A percentile compares a stretch with the other conserved stretches of the same genome.
These are phyloP conservation scores for Monosporascus sp. DNA, from an alignment of 2,329 filamentous ascomycete genomes.

Conservation along the genomic window DNA sequence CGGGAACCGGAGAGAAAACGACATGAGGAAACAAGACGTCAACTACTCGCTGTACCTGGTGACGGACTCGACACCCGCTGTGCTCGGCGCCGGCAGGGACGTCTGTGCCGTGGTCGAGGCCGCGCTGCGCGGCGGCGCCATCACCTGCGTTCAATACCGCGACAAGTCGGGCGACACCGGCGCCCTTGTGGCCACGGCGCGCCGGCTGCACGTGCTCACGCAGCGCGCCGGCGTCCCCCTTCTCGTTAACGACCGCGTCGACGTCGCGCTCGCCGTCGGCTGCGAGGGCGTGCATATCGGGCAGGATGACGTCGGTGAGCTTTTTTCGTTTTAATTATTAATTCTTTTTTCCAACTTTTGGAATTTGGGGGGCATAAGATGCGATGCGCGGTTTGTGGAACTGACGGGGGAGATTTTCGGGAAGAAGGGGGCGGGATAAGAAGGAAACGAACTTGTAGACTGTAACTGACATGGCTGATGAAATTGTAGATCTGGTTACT, in stretches of 20 bases:
- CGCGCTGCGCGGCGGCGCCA: conserved; percentile 66
- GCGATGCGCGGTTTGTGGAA: no score
- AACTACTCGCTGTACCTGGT: conserved; percentile 87
- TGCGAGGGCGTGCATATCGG: conserved; percentile 93
- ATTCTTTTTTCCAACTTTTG: conserved; percentile 1
- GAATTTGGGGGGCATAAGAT: no score
- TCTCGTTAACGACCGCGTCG: conserved; percentile 88
- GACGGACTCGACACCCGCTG: conserved; percentile 83
- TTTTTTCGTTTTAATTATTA: not conserved
- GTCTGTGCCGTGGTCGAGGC: conserved; percentile 69
- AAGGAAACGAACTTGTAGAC: not conserved
- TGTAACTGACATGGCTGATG: not conserved
- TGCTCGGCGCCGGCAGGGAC: conserved; percentile 63
- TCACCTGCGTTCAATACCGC: conserved; percentile 82
- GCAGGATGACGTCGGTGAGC: conserved; percentile 81
- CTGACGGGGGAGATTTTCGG: not conserved
- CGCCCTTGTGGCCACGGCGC: conserved; percentile 64
- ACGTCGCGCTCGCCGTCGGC: conserved; percentile 77
- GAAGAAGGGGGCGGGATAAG: no score
- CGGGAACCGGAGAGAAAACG: not conserved
- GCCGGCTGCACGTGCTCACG: conserved; percentile 66
- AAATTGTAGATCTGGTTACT: conserved; percentile 45
- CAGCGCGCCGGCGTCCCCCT: conserved; percentile 65
- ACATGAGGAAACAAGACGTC: conserved; percentile 37
- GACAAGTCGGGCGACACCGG: conserved; percentile 79